A percentile compares a stretch with the other conserved stretches of the same genome.
Conservation (phyloP, 1,284 basidiomycete species). For the Microbotryum saponariae region DNA sequence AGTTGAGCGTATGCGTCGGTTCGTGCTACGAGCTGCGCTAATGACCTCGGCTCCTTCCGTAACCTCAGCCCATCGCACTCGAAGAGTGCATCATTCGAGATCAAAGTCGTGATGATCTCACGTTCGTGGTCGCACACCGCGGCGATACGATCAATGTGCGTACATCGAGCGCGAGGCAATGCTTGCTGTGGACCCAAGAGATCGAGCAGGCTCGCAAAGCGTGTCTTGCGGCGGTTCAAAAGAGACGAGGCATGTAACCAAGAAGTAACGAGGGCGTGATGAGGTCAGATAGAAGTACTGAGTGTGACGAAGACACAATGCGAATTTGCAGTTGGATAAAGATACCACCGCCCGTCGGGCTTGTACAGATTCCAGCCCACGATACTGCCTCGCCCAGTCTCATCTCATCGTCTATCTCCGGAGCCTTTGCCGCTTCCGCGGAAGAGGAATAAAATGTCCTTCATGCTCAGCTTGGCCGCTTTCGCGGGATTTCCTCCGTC, state of each 20-base stretch:
- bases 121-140: conserved; percentile 50
- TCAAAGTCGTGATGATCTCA: conserved; percentile 49
- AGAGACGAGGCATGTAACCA: background rate
- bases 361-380: too few species aligned
- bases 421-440: conserved; percentile 30
- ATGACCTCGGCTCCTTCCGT: conserved; percentile 49
- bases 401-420: too few species aligned
- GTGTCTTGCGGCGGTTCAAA: conserved; percentile 2
- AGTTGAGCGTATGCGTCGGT: conserved; percentile 21
- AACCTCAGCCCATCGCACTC: conserved; percentile 14
- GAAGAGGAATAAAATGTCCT: conserved; percentile 75
- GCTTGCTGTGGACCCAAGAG: conserved; percentile 18
- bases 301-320: too few species aligned
- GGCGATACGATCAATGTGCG: conserved; percentile 25
- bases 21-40: conserved; percentile 73
- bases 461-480: conserved; percentile 64
- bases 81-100: conserved; percentile 20
- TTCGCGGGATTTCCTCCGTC: conserved; percentile 81
- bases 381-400: too few species aligned
- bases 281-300: too few species aligned
- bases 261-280: too few species aligned
- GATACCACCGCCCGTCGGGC: too few species aligned
- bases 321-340: too few species aligned
- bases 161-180: conserved; percentile 9
- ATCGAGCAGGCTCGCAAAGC: conserved; percentile 16